These are phyloP conservation scores for Petunia hybrid DNA, from an alignment of 305 asterid genomes.

Conservation along the genomic window DNA sequence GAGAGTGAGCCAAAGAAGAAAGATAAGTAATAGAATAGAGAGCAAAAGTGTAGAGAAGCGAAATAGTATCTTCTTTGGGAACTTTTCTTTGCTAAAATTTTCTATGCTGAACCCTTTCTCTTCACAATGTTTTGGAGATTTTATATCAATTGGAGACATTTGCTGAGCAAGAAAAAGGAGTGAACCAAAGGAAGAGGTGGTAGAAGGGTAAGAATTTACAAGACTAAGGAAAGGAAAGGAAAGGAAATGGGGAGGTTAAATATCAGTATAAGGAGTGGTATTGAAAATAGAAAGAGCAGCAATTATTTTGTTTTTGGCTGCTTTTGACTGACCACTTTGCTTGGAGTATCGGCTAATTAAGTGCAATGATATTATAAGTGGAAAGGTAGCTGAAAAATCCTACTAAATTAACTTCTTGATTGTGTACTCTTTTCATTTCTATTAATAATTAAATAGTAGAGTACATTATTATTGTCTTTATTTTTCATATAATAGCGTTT, in stretches of 20 bases:
- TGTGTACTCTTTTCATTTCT: neutral
- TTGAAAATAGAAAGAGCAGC: conserved; percentile 38
- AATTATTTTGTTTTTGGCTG: conserved; percentile 44
- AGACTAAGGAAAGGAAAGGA: conserved; percentile 48
- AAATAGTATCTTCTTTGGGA: conserved; percentile 55
- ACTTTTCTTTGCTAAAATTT: conserved; percentile 39
- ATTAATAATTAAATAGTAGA: no score
- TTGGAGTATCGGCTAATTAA: conserved; percentile 17
- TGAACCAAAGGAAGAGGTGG: conserved; percentile 4
- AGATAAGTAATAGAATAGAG: conserved; percentile 64
- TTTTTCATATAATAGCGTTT: no score
- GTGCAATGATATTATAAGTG: neutral
- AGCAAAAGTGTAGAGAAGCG: conserved; percentile 61
- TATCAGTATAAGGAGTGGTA: conserved; percentile 40
- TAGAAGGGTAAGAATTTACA: conserved; percentile 30
- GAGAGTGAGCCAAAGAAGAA: conserved; percentile 78
- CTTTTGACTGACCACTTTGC: conserved; percentile 48
- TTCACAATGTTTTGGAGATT: conserved; percentile 89
- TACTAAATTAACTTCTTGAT: neutral
- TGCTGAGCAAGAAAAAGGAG: conserved; percentile 35
- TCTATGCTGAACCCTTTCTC: conserved; percentile 47
- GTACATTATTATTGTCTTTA: no score
- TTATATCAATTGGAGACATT: conserved; percentile 75
- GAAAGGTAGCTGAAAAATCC: neutral
- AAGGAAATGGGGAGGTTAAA: conserved; percentile 37